A percentile compares a stretch with the other conserved stretches of the same genome.
phyloP scores from a whole-genome alignment of 768 basidiomycete genomes.

The Auricularia heimuer region DNA sequence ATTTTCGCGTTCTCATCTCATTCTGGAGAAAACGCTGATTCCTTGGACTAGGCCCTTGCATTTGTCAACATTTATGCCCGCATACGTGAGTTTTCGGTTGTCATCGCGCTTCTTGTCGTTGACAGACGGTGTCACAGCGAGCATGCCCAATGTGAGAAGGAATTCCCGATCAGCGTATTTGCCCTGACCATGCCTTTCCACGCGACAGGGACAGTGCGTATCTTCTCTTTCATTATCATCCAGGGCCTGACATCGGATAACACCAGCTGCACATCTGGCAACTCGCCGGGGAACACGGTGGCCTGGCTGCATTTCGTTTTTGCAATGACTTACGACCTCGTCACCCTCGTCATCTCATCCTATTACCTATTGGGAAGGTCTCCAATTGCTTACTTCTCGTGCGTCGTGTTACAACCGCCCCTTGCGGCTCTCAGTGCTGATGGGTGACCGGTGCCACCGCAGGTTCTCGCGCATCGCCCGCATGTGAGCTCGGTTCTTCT shows the following conservation, averaged over 20 bases:
- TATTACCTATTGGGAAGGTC: constrained; percentile 33
- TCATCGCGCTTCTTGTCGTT: background rate
- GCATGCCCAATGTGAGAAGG: background rate
- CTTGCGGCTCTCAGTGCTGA: too few species aligned
- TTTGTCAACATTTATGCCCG: constrained; percentile 25
- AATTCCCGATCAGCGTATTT: background rate
- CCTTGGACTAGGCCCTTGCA: background rate
- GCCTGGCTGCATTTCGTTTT: constrained; percentile 53
- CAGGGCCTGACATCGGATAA: background rate
- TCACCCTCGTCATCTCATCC: constrained; percentile 41
- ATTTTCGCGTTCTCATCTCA: background rate
- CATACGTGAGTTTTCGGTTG: constrained; percentile 28
- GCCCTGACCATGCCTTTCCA: background rate
- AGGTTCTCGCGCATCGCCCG: background rate
- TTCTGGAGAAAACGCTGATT: background rate
- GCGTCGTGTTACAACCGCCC: background rate
- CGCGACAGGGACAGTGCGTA: background rate
- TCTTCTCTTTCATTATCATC: background rate
- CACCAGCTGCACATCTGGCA: constrained; percentile 39
- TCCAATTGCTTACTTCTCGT: constrained; percentile 18
- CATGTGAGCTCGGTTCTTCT: background rate
- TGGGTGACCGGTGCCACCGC: background rate
- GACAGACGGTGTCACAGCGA: background rate
- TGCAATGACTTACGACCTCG: constrained; percentile 48
- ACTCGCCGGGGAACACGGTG: constrained; percentile 24